Evolutionary conservation across 352 stramenopile species (phyloP).

Genomic region (Pythium folliculosum): DNA sequence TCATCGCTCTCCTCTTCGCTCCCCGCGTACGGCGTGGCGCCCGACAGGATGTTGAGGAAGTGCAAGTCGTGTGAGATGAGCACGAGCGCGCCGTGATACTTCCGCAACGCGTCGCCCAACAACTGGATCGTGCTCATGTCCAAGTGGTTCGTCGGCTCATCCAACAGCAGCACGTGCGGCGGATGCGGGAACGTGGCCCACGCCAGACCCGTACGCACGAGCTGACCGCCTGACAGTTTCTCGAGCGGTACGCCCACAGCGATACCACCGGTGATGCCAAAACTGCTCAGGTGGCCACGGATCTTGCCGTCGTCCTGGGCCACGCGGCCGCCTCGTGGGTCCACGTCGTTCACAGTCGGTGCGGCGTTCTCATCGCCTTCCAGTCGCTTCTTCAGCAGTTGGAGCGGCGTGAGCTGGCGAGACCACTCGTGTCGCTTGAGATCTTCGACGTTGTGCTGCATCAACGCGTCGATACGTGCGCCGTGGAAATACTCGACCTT

Average conservation of each 20-base stretch:
- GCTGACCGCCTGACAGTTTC: conserved; percentile 47
- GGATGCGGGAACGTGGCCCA: conserved; percentile 79
- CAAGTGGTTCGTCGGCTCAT: conserved; percentile 93
- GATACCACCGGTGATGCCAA: conserved; percentile 44
- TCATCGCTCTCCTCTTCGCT: conserved; percentile 17
- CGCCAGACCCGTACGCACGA: conserved; percentile 53
- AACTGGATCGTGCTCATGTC: conserved; percentile 91
- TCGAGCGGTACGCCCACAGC: conserved; percentile 39
- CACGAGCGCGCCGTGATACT: conserved; percentile 55
- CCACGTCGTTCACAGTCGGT: conserved; percentile 2
- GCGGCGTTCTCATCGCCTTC: conserved; percentile 32
- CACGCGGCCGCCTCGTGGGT: background rate
- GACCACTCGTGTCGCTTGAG: conserved; percentile 58
- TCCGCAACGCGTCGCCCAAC: conserved; percentile 54
- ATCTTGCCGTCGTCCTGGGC: conserved; percentile 36
- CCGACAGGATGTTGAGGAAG: conserved; percentile 56
- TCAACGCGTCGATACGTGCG: conserved; percentile 50
- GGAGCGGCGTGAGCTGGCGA: conserved; percentile 39
- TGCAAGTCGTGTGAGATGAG: conserved; percentile 71
- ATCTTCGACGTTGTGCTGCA: conserved; percentile 69
- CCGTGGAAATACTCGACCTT: conserved; percentile 54
- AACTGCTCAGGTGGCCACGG: conserved; percentile 48
- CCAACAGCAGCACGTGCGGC: conserved; percentile 89
- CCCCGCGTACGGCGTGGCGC: background rate
- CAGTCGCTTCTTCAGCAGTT: conserved; percentile 41